Evolutionary conservation across 805 yeast species (phyloP), one percentile per base, ranked within the genome.

Genomic region (Zygosaccharomyces pseudorouxii): DNA sequence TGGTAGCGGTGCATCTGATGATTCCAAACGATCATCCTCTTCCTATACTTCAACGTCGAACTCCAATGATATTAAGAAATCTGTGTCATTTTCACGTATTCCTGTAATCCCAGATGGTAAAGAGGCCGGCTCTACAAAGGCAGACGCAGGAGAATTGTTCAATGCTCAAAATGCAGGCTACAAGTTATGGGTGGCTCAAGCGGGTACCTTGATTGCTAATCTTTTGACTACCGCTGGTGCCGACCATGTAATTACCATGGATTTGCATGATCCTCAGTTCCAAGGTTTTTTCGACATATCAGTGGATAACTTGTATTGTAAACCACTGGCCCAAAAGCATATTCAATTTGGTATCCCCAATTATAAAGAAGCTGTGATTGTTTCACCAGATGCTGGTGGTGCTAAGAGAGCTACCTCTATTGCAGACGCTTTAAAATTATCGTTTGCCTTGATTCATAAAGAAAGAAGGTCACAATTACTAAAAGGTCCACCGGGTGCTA

Each of bases 381-480:
- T 93, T 29, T 89, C 97, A 1, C 99, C 99, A 0, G 99, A 93
- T 69, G 93, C 97, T 19, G 99, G 99, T 62, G 99, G 99, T 53
- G 99, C 99, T 43, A 93, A 93, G 68, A 74, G 99, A 55, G 97
- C 99, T 28, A 87, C 96, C 1, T 84, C 92, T 1, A 78, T 93
- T 52, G 99, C 99, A 1, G 99, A 93, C 69, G 79, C 86, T 1
- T 71, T 93, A 49, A 89, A 88, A 16, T 78, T 93, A 72, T 79
- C 89, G 22, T 90, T 93, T 72, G 99, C 99, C 0, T 74, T 93
- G 68, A 89, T 93, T 55, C 98, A 93, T 70, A 93, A 93, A 69
- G 99, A 93, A 64, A 76, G 96, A 63, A 74, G 95, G 55, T 78
- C 73, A 18, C 71, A 69, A 48, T 55, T 67, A 20, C 57, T 69